A percentile compares a stretch with the other conserved stretches of the same genome.
phyloP scores from a whole-genome alignment of 371 early-diverging fungal species.

The Neoconidiobolus thromboides region DNA sequence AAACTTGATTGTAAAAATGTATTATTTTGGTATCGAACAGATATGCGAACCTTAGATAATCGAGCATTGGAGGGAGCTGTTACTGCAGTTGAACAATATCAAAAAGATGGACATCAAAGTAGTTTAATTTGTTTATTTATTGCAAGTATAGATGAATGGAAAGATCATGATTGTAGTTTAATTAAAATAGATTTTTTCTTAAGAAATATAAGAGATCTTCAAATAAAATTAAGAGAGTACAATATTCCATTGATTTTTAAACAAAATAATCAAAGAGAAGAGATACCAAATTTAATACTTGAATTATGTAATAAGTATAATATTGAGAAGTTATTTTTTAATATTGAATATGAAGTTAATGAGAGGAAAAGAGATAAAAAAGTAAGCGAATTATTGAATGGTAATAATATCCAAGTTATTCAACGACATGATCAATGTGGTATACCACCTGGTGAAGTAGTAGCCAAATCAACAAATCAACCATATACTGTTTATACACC shows the following conservation, averaged over 20 bases:
- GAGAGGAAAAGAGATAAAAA: conserved; percentile 12
- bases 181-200: conserved; percentile 31
- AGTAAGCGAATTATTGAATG: conserved; percentile 6
- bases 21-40: conserved; percentile 28
- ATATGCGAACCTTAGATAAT: conserved; percentile 23
- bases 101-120: conserved; percentile 3
- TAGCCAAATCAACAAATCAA: conserved; percentile 16
- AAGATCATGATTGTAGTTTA: conserved; percentile 25
- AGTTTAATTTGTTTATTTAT: conserved; percentile 23
- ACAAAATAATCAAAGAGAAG: conserved; percentile 8
- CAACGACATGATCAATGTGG: conserved; percentile 29
- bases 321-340: conserved; percentile 15
- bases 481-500: conserved; percentile 15
- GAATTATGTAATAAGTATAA: conserved; percentile 6
- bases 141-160: conserved; percentile 28
- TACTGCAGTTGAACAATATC: conserved; percentile 10
- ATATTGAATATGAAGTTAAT: conserved; percentile 25
- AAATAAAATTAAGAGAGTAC: conserved; percentile 13
- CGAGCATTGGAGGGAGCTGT: conserved; percentile 18
- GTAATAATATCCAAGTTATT: conserved; percentile 10
- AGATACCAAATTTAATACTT: conserved; percentile 12
- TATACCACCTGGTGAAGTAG: conserved; percentile 21
- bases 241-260: conserved; percentile 27
- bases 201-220: conserved; percentile 18
- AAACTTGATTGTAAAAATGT: conserved; percentile 7